A percentile compares a stretch with the other conserved stretches of the same genome.
Conservation (phyloP, 495 filamentous ascomycete genomes). For the Xylaria sp. region DNA sequence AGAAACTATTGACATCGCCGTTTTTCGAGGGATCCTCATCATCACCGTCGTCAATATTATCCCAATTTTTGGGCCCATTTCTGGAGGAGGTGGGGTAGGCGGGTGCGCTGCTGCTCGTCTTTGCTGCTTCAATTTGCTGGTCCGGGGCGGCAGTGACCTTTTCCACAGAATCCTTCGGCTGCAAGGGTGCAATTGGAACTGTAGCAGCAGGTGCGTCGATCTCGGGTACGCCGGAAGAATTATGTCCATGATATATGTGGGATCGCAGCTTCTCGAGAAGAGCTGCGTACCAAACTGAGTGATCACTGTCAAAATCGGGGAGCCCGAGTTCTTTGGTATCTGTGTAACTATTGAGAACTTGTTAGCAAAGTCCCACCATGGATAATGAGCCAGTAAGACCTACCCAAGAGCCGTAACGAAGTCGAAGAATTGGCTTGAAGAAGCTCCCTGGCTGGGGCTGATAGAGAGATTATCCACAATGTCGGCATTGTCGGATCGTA, state of each 20-base stretch:
- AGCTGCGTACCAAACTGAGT: slow-evolving; percentile 32
- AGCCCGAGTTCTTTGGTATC: slow-evolving; percentile 26
- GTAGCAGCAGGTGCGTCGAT: background rate
- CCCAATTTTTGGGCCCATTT: slow-evolving; percentile 89
- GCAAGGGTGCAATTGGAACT: background rate
- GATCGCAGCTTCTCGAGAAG: slow-evolving; percentile 30
- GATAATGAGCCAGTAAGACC: slow-evolving; percentile 24
- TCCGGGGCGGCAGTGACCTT: slow-evolving; percentile 37
- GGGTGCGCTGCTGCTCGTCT: slow-evolving; percentile 48
- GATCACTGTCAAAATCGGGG: slow-evolving; percentile 22
- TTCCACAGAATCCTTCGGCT: slow-evolving; percentile 35
- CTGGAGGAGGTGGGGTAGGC: slow-evolving; percentile 90
- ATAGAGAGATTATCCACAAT: slow-evolving; percentile 33
- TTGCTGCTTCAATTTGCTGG: slow-evolving; percentile 21
- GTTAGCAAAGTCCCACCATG: background rate
- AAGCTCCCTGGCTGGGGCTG: slow-evolving; percentile 14
- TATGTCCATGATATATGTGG: background rate
- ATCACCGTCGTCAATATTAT: slow-evolving; percentile 65
- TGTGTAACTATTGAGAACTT: slow-evolving; percentile 30
- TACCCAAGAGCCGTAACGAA: slow-evolving; percentile 32
- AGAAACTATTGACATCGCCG: slow-evolving; percentile 80
- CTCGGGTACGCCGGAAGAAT: background rate
- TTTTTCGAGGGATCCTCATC: slow-evolving; percentile 68
- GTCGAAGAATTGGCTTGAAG: slow-evolving; percentile 30
- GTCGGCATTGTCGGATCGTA: slow-evolving; percentile 61